A percentile compares a stretch with the other conserved stretches of the same genome.
Evolutionary conservation across 768 basidiomycete species (phyloP).

Genomic region (Serendipita vermifera): DNA sequence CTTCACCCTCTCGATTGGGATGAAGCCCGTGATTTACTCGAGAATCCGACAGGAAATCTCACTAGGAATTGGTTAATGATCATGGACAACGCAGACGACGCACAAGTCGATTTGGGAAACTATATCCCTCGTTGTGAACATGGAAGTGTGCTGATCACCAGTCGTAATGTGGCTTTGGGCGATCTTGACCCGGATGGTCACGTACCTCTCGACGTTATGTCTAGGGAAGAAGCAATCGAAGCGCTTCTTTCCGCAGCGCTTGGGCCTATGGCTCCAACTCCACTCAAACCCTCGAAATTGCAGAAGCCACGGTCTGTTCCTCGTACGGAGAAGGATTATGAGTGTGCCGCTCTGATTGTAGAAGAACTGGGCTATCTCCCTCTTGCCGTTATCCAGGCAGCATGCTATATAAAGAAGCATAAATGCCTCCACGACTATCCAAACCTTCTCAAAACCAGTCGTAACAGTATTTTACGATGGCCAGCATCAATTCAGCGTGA

Average conservation of each 20-base stretch:
- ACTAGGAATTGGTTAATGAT: conserved; percentile 1
- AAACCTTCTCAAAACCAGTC: neutral
- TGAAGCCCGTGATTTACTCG: no score
- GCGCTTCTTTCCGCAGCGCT: neutral
- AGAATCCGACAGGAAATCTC: no score
- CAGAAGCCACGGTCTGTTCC: neutral
- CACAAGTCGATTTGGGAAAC: neutral
- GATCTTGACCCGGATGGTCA: neutral
- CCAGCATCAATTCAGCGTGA: neutral
- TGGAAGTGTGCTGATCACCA: neutral
- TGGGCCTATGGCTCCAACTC: no score
- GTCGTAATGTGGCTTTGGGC: neutral
- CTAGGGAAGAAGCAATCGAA: neutral
- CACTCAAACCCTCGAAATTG: neutral
- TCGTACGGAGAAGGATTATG: neutral
- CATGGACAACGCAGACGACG: neutral
- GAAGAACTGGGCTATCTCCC: no score
- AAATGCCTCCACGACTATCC: conserved; percentile 1
- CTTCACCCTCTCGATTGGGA: no score
- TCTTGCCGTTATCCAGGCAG: no score
- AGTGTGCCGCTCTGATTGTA: neutral
- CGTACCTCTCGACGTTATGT: neutral
- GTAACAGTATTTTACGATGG: neutral
- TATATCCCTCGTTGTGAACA: neutral
- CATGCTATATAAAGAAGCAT: conserved; percentile 5